These are phyloP conservation scores for Suillus clintonianus DNA, from an alignment of 768 basidiomycete species.

Conservation along the genomic window DNA sequence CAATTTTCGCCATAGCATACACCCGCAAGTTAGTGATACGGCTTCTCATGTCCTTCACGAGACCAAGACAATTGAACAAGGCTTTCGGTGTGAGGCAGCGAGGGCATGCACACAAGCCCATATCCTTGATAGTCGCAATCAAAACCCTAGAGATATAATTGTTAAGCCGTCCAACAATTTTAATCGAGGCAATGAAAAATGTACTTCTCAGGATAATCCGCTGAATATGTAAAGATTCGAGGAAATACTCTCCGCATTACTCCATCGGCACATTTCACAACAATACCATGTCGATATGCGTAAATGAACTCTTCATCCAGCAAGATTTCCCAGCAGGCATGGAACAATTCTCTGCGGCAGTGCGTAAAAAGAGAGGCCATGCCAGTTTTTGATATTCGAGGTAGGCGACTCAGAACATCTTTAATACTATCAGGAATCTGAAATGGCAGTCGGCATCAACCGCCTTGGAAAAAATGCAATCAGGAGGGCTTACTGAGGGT, in stretches of 20 bases:
- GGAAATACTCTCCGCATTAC: slow-evolving; percentile 16
- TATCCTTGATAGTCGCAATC: not conserved
- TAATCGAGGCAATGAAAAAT: not conserved
- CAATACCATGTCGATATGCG: slow-evolving; percentile 19
- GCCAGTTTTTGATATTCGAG: not conserved
- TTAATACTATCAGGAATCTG: slow-evolving; percentile 7
- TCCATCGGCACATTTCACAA: slow-evolving; percentile 15
- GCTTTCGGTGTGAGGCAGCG: slow-evolving; percentile 9
- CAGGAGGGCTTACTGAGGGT: not conserved
- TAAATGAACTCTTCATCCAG: slow-evolving; percentile 23
- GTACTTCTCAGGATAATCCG: slow-evolving; percentile 35
- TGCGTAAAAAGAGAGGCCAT: slow-evolving; percentile 8
- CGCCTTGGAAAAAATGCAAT: not conserved
- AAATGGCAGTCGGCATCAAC: no score
- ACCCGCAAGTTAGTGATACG: no score
- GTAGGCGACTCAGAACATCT: not conserved
- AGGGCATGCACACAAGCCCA: not conserved
- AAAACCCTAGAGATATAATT: not conserved
- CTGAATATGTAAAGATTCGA: slow-evolving; percentile 28
- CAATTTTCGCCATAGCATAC: no score
- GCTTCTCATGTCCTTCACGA: not conserved
- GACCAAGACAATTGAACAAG: slow-evolving; percentile 8
- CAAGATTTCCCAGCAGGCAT: slow-evolving; percentile 17
- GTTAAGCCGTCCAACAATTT: no score
- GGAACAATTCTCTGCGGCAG: slow-evolving; percentile 19